These are phyloP conservation scores for Thalassiosira hispida DNA, from an alignment of 352 stramenopile genomes.

Conservation along the genomic window DNA sequence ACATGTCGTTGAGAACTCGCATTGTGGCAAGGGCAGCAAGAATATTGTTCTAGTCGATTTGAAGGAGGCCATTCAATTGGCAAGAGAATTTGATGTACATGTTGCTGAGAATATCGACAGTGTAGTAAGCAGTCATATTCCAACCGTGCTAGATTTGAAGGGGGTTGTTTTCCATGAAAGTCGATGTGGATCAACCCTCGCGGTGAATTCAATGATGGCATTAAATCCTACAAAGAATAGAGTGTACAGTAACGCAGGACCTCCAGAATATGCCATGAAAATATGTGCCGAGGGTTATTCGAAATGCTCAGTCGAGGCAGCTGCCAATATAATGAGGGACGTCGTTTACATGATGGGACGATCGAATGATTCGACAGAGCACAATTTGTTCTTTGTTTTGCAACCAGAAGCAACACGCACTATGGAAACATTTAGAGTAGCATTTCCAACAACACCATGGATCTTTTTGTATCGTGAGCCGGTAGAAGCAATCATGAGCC, in stretches of 20 bases:
- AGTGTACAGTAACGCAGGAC: slow-evolving; percentile 69
- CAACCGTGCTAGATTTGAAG: slow-evolving; percentile 58
- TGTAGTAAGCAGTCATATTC: background rate
- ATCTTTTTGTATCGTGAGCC: slow-evolving; percentile 88
- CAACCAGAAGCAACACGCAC: slow-evolving; percentile 83
- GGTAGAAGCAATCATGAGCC: slow-evolving; percentile 87
- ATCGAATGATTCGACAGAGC: slow-evolving; percentile 63
- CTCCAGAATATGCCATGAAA: slow-evolving; percentile 48
- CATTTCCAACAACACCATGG: slow-evolving; percentile 82
- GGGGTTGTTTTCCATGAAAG: slow-evolving; percentile 89
- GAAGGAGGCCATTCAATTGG: slow-evolving; percentile 51
- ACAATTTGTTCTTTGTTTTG: slow-evolving; percentile 83
- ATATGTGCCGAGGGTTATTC: slow-evolving; percentile 61
- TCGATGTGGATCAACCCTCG: slow-evolving; percentile 86
- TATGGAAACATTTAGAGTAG: slow-evolving; percentile 79
- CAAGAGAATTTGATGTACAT: slow-evolving; percentile 47
- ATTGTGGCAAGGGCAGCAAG: slow-evolving; percentile 12
- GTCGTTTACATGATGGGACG: slow-evolving; percentile 86
- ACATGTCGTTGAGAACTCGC: slow-evolving; percentile 55
- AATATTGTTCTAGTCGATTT: slow-evolving; percentile 52
- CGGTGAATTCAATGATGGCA: slow-evolving; percentile 86
- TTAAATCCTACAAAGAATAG: slow-evolving; percentile 62
- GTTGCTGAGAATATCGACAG: slow-evolving; percentile 22
- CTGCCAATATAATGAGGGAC: slow-evolving; percentile 73
- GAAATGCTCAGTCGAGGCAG: slow-evolving; percentile 37